Percentiles rank a stretch among this genome's conserved stretches.
These are phyloP conservation scores for Thalassiosira hispida DNA, from an alignment of 352 stramenopile species.

Conservation along the genomic window DNA sequence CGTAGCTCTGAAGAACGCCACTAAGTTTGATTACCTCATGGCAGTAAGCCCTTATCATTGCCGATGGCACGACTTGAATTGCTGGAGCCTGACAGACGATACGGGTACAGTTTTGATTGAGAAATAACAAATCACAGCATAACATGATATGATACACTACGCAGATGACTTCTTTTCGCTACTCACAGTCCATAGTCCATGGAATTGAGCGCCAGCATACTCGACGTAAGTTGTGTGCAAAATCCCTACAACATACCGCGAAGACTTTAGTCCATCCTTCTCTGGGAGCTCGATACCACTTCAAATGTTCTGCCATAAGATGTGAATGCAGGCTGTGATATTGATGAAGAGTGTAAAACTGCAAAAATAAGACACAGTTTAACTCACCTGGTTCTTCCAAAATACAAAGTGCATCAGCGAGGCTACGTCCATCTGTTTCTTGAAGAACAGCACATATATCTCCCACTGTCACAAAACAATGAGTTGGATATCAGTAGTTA, in stretches of 20 bases:
- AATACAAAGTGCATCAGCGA: conserved; percentile 49
- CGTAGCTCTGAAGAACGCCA: conserved; percentile 66
- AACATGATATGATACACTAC: not conserved
- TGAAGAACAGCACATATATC: conserved; percentile 67
- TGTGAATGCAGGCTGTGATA: too few species aligned
- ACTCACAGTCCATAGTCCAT: conserved; percentile 45
- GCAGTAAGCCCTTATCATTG: conserved; percentile 84
- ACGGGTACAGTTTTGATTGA: too few species aligned
- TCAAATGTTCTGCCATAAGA: conserved; percentile 82
- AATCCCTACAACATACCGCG: conserved; percentile 81
- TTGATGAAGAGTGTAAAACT: too few species aligned
- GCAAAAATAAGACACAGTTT: too few species aligned
- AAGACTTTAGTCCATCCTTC: conserved; percentile 79
- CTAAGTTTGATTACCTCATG: conserved; percentile 77
- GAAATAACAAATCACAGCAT: not conserved
- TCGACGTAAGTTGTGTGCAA: conserved; percentile 86
- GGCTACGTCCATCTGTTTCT: conserved; percentile 25
- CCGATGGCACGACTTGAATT: conserved; percentile 69
- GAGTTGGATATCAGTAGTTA: too few species aligned
- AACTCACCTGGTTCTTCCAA: conserved; percentile 71
- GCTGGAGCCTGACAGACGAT: conserved; percentile 41
- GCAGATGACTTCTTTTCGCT: not conserved
- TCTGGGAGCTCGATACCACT: conserved; percentile 80
- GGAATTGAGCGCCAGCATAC: conserved; percentile 66
- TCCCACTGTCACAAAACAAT: too few species aligned